A percentile compares a stretch with the other conserved stretches of the same genome.
Conservation (phyloP, 768 basidiomycete species). For the Tricholoma flavovirens region DNA sequence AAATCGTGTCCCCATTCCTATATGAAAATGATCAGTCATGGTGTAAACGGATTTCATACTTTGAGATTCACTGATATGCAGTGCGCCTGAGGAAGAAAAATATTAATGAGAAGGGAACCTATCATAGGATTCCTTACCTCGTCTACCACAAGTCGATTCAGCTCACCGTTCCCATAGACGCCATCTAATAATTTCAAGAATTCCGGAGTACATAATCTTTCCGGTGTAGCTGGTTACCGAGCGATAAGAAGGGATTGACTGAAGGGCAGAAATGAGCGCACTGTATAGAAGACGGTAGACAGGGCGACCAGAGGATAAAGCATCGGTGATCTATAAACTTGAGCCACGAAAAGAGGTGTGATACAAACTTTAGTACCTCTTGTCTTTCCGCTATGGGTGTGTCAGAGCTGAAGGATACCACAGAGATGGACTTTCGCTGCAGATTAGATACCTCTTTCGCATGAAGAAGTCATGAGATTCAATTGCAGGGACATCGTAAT, state of each 20-base stretch:
- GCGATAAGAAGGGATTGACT: background rate
- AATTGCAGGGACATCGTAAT: background rate
- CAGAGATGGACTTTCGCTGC: constrained; percentile 47
- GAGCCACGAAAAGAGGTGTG: background rate
- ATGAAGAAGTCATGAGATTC: background rate
- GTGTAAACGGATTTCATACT: background rate
- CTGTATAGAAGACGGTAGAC: constrained; percentile 65
- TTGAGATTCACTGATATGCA: constrained; percentile 62
- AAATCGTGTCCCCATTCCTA: constrained; percentile 88
- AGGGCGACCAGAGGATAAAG: constrained; percentile 56
- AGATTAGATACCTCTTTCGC: constrained; percentile 58
- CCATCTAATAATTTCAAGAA: constrained; percentile 45
- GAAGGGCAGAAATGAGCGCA: constrained; percentile 25
- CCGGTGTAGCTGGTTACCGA: constrained; percentile 59
- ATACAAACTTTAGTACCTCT: constrained; percentile 32
- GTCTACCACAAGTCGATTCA: constrained; percentile 76
- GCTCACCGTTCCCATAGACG: constrained; percentile 47
- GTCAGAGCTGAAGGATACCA: constrained; percentile 63
- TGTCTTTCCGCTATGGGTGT: constrained; percentile 47
- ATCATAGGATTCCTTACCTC: constrained; percentile 45
- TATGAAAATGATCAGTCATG: background rate
- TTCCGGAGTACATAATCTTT: constrained; percentile 54
- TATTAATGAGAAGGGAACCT: background rate
- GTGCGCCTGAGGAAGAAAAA: constrained; percentile 50
- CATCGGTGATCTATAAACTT: constrained; percentile 47